Base-by-base conservation (phyloP, 78 protist genomes). In the Pigoraptor vietnamica region DNA sequence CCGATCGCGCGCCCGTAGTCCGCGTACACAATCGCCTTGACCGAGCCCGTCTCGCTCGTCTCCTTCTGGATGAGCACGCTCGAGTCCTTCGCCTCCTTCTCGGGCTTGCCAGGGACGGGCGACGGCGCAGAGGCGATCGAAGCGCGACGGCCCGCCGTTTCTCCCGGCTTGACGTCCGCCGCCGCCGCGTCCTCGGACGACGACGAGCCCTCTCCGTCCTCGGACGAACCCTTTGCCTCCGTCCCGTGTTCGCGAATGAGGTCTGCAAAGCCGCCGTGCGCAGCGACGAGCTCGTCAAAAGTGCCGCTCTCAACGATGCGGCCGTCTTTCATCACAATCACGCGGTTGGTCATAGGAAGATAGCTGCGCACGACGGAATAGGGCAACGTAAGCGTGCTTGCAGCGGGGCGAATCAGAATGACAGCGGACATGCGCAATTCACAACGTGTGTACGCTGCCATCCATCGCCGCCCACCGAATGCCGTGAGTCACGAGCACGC, bases 401-500 rank as follows among this genome's bases (percentile, higher is more conserved):
- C 29, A 21, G 67, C 6, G 67, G 67, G n/a, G n/a, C n/a, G n/a
- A n/a, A n/a, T n/a, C n/a, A n/a, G n/a, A n/a, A n/a, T n/a, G n/a
- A n/a, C n/a, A n/a, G n/a, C n/a, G n/a, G n/a, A n/a, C n/a, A n/a
- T n/a, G n/a, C n/a, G n/a, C n/a, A n/a, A n/a, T n/a, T n/a, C n/a
- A n/a, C n/a, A n/a, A n/a, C n/a, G n/a, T n/a, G n/a, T n/a, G n/a
- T n/a, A n/a, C n/a, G n/a, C n/a, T n/a, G n/a, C n/a, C n/a, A n/a
- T n/a, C n/a, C n/a, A n/a, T n/a, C n/a, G 6, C 29, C 67, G 14
- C 67, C 29, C 14, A 48, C 67, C 94, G 94, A 37, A 96, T 36
- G 37, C 79, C 87, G 81, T 96, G 95, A 0, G 98, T 97, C 33
- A 98, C 98, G 24, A 98, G 92, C 24, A 99, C 23, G 37, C 97